phyloP scores from a whole-genome alignment of 1,284 basidiomycete species.

The Earliella scabrosa region DNA sequence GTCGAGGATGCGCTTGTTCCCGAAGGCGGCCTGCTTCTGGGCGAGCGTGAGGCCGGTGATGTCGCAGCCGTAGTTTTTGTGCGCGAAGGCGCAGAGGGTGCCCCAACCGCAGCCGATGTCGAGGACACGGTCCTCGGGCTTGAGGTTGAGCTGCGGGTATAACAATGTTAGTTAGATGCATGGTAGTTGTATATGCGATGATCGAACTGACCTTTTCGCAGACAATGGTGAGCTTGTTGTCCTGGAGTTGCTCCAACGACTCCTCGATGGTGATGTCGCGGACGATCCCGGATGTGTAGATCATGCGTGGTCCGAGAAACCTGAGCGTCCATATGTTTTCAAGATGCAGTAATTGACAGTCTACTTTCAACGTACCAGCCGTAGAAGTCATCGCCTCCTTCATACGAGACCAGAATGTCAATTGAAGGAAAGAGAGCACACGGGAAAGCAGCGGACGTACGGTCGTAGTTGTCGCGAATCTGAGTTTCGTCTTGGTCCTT shows the following conservation, averaged over 20 bases:
- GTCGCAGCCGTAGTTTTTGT: constrained; percentile 96
- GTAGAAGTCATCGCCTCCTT: constrained; percentile 92
- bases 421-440: constrained; percentile 27
- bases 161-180: neutral
- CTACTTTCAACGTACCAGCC: constrained; percentile 69
- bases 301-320: constrained; percentile 96
- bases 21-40: constrained; percentile 91
- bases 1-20: constrained; percentile 83
- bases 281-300: constrained; percentile 96
- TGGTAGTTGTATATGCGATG: neutral
- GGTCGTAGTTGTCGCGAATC: constrained; percentile 96
- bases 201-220: constrained; percentile 74
- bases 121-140: constrained; percentile 81
- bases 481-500: constrained; percentile 93
- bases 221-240: constrained; percentile 96
- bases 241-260: constrained; percentile 95
- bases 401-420: constrained; percentile 5
- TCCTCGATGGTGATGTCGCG: constrained; percentile 77
- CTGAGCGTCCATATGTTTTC: constrained; percentile 44
- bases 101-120: constrained; percentile 99
- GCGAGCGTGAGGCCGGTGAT: constrained; percentile 95
- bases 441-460: constrained; percentile 46
- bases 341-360: no score
- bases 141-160: constrained; percentile 68
- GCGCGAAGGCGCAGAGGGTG: constrained; percentile 92